phyloP scores from a whole-genome alignment of 768 basidiomycete genomes.

The Arthromyces matolae region DNA sequence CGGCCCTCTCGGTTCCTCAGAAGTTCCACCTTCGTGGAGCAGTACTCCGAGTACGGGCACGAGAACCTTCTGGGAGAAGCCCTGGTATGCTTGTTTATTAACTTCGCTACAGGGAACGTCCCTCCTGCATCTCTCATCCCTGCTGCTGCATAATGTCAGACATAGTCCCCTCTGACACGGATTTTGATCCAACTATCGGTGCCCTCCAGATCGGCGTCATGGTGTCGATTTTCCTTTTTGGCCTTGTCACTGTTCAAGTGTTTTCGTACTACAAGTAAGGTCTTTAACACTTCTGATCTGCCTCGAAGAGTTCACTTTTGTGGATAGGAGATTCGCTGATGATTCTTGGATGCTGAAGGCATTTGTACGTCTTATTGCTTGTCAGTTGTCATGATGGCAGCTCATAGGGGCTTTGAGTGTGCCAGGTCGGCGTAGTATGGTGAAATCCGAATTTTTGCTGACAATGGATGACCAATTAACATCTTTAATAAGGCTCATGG shows the following conservation, averaged over 20 bases:
- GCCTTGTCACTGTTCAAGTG: constrained; percentile 1
- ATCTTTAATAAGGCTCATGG: constrained; percentile 3
- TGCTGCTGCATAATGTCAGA: no score
- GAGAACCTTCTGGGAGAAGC: no score
- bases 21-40: no score
- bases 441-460: not conserved
- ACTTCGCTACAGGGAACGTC: no score
- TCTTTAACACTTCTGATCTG: not conserved
- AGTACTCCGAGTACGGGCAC: no score
- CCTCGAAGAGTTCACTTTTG: not conserved
- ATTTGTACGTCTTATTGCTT: constrained; percentile 14
- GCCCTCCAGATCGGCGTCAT: constrained; percentile 1
- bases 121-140: no score
- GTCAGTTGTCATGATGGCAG: no score
- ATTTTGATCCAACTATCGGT: not conserved
- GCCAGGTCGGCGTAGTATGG: constrained; percentile 13
- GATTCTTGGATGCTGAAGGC: constrained; percentile 5
- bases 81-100: no score
- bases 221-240: constrained; percentile 5
- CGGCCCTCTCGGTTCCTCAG: no score
- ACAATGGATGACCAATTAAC: not conserved
- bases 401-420: not conserved
- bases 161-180: not conserved
- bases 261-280: constrained; percentile 7
- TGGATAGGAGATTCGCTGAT: constrained; percentile 4